Evolutionary conservation across 179 eudicot species (phyloP).

Genomic region (Drosera spatulata): DNA sequence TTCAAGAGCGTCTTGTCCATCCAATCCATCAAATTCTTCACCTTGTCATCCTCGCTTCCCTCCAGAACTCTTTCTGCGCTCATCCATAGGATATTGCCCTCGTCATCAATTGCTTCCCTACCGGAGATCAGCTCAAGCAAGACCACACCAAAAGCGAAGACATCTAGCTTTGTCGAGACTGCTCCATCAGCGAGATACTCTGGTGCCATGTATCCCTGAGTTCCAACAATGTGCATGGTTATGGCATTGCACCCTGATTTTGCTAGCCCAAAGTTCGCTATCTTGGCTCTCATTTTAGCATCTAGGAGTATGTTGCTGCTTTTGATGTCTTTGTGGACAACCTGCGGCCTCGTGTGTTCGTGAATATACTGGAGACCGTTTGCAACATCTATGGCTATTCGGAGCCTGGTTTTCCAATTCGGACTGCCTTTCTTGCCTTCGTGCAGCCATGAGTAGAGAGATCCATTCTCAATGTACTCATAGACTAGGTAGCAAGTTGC

Average conservation of each 20-base stretch:
- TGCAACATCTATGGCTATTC: constrained; percentile 75
- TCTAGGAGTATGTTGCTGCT: constrained; percentile 83
- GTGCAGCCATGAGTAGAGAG: constrained; percentile 65
- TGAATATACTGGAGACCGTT: constrained; percentile 93
- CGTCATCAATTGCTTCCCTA: constrained; percentile 47
- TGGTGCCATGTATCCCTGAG: constrained; percentile 91
- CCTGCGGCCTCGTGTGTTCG: constrained; percentile 79
- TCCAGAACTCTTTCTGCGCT: constrained; percentile 30
- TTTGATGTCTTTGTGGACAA: constrained; percentile 96
- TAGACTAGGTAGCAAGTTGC: constrained; percentile 78
- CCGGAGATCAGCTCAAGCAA: constrained; percentile 75
- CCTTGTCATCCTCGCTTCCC: constrained; percentile 31
- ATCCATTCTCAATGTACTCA: constrained; percentile 80
- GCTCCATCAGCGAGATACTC: constrained; percentile 76
- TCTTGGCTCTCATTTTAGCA: constrained; percentile 68
- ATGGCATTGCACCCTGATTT: constrained; percentile 90
- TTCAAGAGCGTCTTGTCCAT: constrained; percentile 29
- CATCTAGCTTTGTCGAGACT: constrained; percentile 79
- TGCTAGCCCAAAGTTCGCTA: constrained; percentile 89
- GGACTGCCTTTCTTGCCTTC: constrained; percentile 26
- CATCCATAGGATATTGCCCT: constrained; percentile 55
- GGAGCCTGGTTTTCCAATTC: constrained; percentile 62
- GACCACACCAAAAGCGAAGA: constrained; percentile 80
- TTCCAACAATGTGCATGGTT: constrained; percentile 87
- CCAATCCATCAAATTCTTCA: constrained; percentile 33